A percentile compares a stretch with the other conserved stretches of the same genome.
These are phyloP conservation scores for Chaetomium olivaceum DNA, from an alignment of 2,329 filamentous ascomycete genomes.

Conservation along the genomic window DNA sequence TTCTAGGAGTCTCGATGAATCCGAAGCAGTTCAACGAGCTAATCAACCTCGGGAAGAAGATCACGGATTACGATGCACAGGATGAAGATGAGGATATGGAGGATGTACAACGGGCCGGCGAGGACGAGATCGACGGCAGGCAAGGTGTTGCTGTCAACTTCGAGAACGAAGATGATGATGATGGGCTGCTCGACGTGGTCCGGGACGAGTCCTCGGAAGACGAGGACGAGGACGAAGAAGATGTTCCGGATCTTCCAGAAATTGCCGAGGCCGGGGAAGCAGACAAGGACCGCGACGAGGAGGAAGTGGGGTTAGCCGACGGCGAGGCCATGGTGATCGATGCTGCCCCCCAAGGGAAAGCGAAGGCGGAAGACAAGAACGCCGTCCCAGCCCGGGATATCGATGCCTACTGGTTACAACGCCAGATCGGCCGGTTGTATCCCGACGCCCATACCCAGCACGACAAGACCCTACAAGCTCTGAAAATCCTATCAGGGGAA, in stretches of 20 bases:
- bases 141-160: slow-evolving; percentile 98
- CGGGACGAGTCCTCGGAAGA: slow-evolving; percentile 84
- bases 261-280: slow-evolving; percentile 53
- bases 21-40: slow-evolving; percentile 96
- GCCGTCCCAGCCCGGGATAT: slow-evolving; percentile 82
- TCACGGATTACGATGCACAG: slow-evolving; percentile 96
- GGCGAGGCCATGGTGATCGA: slow-evolving; percentile 84
- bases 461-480: slow-evolving; percentile 82
- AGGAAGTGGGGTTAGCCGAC: slow-evolving; percentile 53
- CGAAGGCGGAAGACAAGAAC: slow-evolving; percentile 55
- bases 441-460: slow-evolving; percentile 90
- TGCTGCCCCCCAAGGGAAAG: slow-evolving; percentile 56
- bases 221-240: slow-evolving; percentile 67
- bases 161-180: slow-evolving; percentile 83
- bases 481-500: slow-evolving; percentile 78
- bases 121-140: slow-evolving; percentile 83
- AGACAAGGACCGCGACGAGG: slow-evolving; percentile 50
- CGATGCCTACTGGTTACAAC: slow-evolving; percentile 95
- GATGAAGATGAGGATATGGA: slow-evolving; percentile 91
- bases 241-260: slow-evolving; percentile 56
- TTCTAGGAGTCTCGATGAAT: slow-evolving; percentile 77
- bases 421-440: slow-evolving; percentile 86
- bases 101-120: slow-evolving; percentile 63
- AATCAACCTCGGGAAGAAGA: slow-evolving; percentile 95
- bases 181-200: slow-evolving; percentile 77